Base-by-base conservation (phyloP, 2,329 filamentous ascomycete genomes). In the Epichloe elymi region DNA sequence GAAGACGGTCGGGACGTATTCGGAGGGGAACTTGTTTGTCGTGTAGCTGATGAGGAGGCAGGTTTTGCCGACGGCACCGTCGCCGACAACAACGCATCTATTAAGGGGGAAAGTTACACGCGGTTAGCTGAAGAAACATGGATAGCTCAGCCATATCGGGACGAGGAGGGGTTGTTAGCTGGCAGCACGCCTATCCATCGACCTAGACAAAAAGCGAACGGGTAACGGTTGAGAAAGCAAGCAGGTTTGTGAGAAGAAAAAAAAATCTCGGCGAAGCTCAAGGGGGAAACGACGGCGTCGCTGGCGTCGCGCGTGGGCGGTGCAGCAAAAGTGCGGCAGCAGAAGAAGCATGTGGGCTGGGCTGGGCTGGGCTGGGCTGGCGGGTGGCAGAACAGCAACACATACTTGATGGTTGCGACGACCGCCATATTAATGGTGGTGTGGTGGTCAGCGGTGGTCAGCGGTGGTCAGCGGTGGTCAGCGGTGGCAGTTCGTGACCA, bases 1-100 rank as follows among this genome's bases (percentile, higher is more conserved):
- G 71, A 98, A 98, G 57, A 98, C 93, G 33, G 93, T 98, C 49
- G 93, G 93, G 53, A 98, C 93, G 70, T 98, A 98, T 90, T 98
- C 93, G 63, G 90, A 96, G 37, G 93, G 93, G 70, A 98, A 98
- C 65, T 97, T 97, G 79, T 98, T 98, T 58, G 93, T 98, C 58
- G 93, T 98, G 74, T 98, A 98, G 69, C 88, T 95, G 74, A 98
- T 98, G 67, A 98, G 82, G 58, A 98, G 82, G 74, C 93, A 98
- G 59, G 93, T 98, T 79, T 98, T 98, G 70, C 93, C 93, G 61
- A 98, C 93, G 59, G 93, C 93, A 90, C 93, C 93, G 72, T 98
- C 93, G 69, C 93, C 93, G 64, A 98, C 93, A 61, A 98, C 93
- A 65, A 98, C 93, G 74, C 93, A 98, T 74, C 93, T 98, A 39